phyloP scores from a whole-genome alignment of 345 rosid species.

The Eucalyptus cladocalyx region DNA sequence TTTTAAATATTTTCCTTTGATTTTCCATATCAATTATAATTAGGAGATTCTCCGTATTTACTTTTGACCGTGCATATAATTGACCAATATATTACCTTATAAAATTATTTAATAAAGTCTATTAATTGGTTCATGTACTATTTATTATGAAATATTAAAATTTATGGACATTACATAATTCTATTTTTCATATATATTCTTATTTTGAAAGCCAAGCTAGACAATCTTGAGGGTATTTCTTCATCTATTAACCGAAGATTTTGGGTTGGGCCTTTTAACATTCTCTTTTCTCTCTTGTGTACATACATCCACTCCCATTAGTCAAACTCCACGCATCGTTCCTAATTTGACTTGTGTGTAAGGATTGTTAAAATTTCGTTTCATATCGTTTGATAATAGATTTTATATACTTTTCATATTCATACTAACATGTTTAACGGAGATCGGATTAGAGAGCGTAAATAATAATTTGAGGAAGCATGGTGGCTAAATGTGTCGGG shows the following conservation, averaged over 20 bases:
- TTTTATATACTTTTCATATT: neutral
- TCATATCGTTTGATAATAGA: accelerated
- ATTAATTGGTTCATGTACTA: neutral
- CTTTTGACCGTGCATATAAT: neutral
- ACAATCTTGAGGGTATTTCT: neutral
- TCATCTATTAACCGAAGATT: neutral
- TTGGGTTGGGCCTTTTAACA: neutral
- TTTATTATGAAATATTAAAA: neutral
- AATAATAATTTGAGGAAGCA: neutral
- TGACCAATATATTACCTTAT: neutral
- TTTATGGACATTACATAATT: neutral
- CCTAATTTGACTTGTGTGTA: neutral
- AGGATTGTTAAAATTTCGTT: neutral
- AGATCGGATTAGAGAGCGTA: neutral
- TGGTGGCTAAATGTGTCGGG: neutral
- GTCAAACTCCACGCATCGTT: accelerated
- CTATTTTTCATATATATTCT: neutral
- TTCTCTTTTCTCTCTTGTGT: neutral
- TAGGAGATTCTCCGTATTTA: neutral
- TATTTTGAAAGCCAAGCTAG: neutral
- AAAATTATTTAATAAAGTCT: neutral
- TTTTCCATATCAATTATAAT: neutral
- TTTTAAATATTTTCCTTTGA: neutral
- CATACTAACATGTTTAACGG: neutral
- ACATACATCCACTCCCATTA: neutral